These are phyloP conservation scores for Prunella vulgaris DNA, from an alignment of 257 asterid genomes.

Conservation along the genomic window DNA sequence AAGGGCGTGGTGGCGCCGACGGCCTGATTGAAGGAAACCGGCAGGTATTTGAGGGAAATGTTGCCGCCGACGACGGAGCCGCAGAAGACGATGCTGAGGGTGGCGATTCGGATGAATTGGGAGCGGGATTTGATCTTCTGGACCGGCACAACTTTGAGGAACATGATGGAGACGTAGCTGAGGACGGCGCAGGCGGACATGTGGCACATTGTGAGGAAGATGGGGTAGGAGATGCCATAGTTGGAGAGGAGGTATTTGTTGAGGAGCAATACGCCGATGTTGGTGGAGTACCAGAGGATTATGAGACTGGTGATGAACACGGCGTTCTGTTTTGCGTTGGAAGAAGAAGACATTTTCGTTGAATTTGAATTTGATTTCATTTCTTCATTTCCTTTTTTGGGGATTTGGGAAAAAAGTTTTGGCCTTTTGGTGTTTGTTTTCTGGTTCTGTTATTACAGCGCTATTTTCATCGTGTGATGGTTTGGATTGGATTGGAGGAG, in stretches of 20 bases:
- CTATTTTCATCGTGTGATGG: too few relatives aligned
- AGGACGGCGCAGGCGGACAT: constrained; percentile 92
- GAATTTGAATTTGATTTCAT: not conserved
- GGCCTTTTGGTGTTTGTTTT: too few relatives aligned
- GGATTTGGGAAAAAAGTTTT: too few relatives aligned
- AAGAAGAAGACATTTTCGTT: constrained; percentile 6
- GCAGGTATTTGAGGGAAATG: constrained; percentile 63
- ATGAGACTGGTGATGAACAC: constrained; percentile 55
- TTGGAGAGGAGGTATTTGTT: constrained; percentile 84
- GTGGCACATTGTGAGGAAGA: constrained; percentile 98
- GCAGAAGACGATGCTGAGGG: constrained; percentile 81
- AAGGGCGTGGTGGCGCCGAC: constrained; percentile 97
- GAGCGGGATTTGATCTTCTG: constrained; percentile 86
- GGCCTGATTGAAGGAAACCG: constrained; percentile 94
- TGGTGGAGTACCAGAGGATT: constrained; percentile 70
- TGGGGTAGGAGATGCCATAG: constrained; percentile 75
- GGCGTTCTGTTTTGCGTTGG: constrained; percentile 33
- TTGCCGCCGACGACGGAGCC: constrained; percentile 97
- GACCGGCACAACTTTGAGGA: constrained; percentile 65
- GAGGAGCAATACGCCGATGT: constrained; percentile 89
- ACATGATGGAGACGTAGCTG: constrained; percentile 75
- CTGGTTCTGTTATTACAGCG: too few relatives aligned
- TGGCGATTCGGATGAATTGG: constrained; percentile 65
- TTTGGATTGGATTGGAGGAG: too few relatives aligned
- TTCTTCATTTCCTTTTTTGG: not conserved